A percentile compares a stretch with the other conserved stretches of the same genome.
These are phyloP conservation scores for Lavandula angustifolia DNA, from an alignment of 257 asterid species.

Conservation along the genomic window DNA sequence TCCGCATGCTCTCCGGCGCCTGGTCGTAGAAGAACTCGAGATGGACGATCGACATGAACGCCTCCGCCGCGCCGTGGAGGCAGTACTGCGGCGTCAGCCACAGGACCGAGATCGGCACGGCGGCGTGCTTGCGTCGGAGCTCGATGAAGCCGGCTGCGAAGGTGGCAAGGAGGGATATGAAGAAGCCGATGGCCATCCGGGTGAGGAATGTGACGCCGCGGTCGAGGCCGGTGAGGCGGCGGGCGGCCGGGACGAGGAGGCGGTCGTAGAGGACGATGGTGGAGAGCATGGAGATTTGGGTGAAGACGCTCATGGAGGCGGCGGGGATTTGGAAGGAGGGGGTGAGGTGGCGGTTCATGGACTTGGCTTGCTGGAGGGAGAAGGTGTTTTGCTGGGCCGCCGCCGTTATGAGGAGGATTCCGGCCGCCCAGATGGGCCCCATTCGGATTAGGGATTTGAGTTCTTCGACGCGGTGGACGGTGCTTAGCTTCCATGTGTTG, in stretches of 20 bases:
- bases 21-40: slow-evolving; percentile 80
- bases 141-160: slow-evolving; percentile 76
- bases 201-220: slow-evolving; percentile 74
- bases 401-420: slow-evolving; percentile 74
- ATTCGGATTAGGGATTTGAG: slow-evolving; percentile 73
- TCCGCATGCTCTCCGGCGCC: slow-evolving; percentile 86
- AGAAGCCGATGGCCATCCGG: slow-evolving; percentile 76
- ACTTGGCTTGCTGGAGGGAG: slow-evolving; percentile 77
- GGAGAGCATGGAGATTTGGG: slow-evolving; percentile 60
- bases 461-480: slow-evolving; percentile 86
- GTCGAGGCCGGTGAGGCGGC: slow-evolving; percentile 64
- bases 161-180: slow-evolving; percentile 61
- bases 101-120: slow-evolving; percentile 60
- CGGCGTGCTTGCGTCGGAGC: slow-evolving; percentile 55
- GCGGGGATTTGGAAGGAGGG: slow-evolving; percentile 66
- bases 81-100: slow-evolving; percentile 77
- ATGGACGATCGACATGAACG: slow-evolving; percentile 81
- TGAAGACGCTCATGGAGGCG: slow-evolving; percentile 79
- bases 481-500: slow-evolving; percentile 61
- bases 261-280: slow-evolving; percentile 70
- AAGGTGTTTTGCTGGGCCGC: slow-evolving; percentile 75
- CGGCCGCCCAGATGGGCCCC: slow-evolving; percentile 94
- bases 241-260: slow-evolving; percentile 56
- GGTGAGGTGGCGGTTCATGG: slow-evolving; percentile 75
- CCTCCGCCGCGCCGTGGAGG: slow-evolving; percentile 75